A percentile compares a stretch with the other conserved stretches of the same genome.
Conservation (phyloP, 371 early-diverging fungal species). For the Mucor velutinosus region DNA sequence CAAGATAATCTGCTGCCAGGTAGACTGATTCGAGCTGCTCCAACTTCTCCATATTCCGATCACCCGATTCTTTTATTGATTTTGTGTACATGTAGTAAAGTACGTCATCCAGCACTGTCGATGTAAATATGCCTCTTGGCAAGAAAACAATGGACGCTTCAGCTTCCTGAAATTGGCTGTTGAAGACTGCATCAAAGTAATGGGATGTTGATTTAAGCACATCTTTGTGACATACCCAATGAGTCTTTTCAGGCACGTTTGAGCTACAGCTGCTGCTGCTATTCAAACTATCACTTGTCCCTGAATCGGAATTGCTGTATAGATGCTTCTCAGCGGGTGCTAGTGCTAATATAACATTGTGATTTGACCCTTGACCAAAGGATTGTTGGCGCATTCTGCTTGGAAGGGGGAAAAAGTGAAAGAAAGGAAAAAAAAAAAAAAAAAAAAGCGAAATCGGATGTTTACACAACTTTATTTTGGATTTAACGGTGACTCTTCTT, state of each 20-base stretch:
- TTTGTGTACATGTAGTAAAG: constrained; percentile 41
- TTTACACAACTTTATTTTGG: constrained; percentile 5
- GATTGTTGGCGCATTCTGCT: constrained; percentile 7
- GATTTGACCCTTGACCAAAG: constrained; percentile 1
- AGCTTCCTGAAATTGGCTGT: constrained; percentile 42
- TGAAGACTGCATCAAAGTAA: constrained; percentile 45
- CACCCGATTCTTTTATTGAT: constrained; percentile 12
- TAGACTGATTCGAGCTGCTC: constrained; percentile 26
- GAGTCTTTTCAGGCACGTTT: constrained; percentile 22
- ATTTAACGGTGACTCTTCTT: constrained; percentile 18
- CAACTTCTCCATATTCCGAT: constrained; percentile 14
- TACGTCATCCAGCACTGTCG: constrained; percentile 27
- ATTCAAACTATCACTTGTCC: not conserved
- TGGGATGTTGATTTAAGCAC: constrained; percentile 33
- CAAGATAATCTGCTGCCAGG: constrained; percentile 40
- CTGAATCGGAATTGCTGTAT: not conserved
- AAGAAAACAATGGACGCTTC: constrained; percentile 36
- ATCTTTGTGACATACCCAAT: constrained; percentile 42
- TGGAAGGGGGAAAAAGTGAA: not conserved
- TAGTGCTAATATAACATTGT: constrained; percentile 35
- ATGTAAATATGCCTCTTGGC: constrained; percentile 36
- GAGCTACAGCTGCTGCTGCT: not conserved
- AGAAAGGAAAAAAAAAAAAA: constrained; percentile 8
- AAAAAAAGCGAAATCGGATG: constrained; percentile 8
- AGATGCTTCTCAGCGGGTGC: constrained; percentile 12